Evolutionary conservation across 1,284 basidiomycete species (phyloP).

Genomic region (Leccinum pachyderme): DNA sequence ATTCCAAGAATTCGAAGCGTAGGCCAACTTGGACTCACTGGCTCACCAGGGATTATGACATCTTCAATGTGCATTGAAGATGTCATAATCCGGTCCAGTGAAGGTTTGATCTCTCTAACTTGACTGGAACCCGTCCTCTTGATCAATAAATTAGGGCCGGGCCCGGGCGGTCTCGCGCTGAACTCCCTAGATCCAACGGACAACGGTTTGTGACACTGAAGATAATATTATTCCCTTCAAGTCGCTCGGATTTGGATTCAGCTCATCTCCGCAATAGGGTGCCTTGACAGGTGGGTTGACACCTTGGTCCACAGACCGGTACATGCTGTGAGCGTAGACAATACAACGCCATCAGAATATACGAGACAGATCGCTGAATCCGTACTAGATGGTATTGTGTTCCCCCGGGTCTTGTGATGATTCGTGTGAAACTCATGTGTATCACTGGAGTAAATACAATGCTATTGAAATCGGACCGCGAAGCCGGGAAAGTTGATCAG

Average conservation of each 20-base stretch:
- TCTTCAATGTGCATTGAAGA: too few relatives aligned
- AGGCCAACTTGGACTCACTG: too few relatives aligned
- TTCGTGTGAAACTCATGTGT: conserved; percentile 35
- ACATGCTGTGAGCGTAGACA: background rate
- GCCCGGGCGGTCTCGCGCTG: too few relatives aligned
- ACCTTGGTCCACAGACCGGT: background rate
- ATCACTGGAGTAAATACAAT: conserved; percentile 38
- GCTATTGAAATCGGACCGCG: conserved; percentile 41
- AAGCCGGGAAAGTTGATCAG: conserved; percentile 31
- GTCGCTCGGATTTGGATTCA: conserved; percentile 18
- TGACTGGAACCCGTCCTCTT: too few relatives aligned
- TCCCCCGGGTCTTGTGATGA: conserved; percentile 24
- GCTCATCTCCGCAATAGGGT: conserved; percentile 32
- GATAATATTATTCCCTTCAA: background rate
- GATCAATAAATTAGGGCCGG: too few relatives aligned
- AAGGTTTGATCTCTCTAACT: too few relatives aligned
- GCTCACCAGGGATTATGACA: too few relatives aligned
- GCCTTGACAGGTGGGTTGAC: conserved; percentile 39
- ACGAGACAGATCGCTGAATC: conserved; percentile 36
- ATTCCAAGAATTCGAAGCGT: too few relatives aligned
- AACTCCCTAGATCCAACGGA: too few relatives aligned
- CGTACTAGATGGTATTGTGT: conserved; percentile 21
- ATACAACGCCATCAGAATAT: background rate
- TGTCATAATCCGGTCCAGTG: too few relatives aligned
- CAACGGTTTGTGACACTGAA: too few relatives aligned